phyloP scores from a whole-genome alignment of 768 basidiomycete genomes.

The Mycena olivaceomarginata region DNA sequence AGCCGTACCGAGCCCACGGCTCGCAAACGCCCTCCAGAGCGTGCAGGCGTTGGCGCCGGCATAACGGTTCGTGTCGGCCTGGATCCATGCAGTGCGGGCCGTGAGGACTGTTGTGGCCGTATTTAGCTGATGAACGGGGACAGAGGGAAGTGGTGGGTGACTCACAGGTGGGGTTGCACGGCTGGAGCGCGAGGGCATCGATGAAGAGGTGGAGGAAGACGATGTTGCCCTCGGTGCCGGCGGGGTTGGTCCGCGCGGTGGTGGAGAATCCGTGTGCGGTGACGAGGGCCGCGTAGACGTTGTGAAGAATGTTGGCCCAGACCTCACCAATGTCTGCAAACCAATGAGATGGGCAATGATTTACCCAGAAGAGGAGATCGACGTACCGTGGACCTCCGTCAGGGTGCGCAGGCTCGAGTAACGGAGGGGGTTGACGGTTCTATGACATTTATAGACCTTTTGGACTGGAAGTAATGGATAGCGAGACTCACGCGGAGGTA shows the following conservation, averaged over 20 bases:
- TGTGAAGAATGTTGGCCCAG: conserved; percentile 41
- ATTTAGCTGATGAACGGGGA: too few relatives aligned
- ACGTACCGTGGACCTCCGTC: conserved; percentile 68
- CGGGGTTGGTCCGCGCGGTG: conserved; percentile 31
- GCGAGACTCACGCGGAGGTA: conserved; percentile 61
- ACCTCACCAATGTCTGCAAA: conserved; percentile 36
- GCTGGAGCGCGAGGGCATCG: conserved; percentile 59
- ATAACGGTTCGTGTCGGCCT: conserved; percentile 62
- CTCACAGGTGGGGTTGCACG: conserved; percentile 51
- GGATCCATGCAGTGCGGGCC: conserved; percentile 60
- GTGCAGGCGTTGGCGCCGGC: conserved; percentile 57
- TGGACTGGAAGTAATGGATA: neutral
- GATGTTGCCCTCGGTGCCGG: conserved; percentile 55
- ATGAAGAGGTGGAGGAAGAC: conserved; percentile 61
- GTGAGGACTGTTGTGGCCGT: conserved; percentile 27
- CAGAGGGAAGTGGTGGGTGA: too few relatives aligned
- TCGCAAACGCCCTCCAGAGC: conserved; percentile 62
- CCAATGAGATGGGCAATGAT: neutral
- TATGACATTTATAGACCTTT: conserved; percentile 28
- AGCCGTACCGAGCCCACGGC: conserved; percentile 45
- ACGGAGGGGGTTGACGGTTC: conserved; percentile 64
- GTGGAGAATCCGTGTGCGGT: conserved; percentile 25
- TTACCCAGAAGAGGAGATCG: neutral
- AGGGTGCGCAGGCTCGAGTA: conserved; percentile 61
- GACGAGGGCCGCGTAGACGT: conserved; percentile 34